phyloP scores from a whole-genome alignment of 2,329 filamentous ascomycete species.

The Diaporthe citri region DNA sequence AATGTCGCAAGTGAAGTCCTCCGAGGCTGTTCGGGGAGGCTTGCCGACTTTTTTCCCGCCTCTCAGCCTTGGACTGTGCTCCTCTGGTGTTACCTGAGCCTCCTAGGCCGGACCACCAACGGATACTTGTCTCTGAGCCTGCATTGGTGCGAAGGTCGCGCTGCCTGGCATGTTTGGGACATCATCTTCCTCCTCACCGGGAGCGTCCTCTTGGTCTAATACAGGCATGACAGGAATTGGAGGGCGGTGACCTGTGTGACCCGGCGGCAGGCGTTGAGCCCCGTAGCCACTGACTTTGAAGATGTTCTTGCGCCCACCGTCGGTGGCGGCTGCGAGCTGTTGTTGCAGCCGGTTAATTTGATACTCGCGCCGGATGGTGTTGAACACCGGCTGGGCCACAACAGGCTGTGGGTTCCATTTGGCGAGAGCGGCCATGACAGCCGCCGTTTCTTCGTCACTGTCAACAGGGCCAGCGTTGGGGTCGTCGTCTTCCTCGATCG shows the following conservation, averaged over 20 bases:
- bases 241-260: constrained; percentile 55
- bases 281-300: constrained; percentile 71
- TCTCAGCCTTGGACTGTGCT: not conserved
- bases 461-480: constrained; percentile 85
- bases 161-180: constrained; percentile 37
- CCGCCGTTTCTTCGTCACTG: constrained; percentile 92
- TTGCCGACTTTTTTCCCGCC: not conserved
- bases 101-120: constrained; percentile 37
- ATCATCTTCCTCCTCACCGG: constrained; percentile 67
- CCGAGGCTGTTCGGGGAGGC: not conserved
- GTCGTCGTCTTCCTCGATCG: constrained; percentile 87
- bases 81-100: not conserved
- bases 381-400: constrained; percentile 73
- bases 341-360: constrained; percentile 73
- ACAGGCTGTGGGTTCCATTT: constrained; percentile 84
- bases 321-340: constrained; percentile 75
- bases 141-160: constrained; percentile 38
- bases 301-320: constrained; percentile 74
- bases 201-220: constrained; percentile 66
- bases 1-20: not conserved
- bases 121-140: constrained; percentile 36
- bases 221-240: constrained; percentile 45
- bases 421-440: constrained; percentile 85
- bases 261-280: constrained; percentile 65
- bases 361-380: constrained; percentile 73